Conservation (phyloP, 2,329 filamentous ascomycete species). For the Penicillium sp. region DNA sequence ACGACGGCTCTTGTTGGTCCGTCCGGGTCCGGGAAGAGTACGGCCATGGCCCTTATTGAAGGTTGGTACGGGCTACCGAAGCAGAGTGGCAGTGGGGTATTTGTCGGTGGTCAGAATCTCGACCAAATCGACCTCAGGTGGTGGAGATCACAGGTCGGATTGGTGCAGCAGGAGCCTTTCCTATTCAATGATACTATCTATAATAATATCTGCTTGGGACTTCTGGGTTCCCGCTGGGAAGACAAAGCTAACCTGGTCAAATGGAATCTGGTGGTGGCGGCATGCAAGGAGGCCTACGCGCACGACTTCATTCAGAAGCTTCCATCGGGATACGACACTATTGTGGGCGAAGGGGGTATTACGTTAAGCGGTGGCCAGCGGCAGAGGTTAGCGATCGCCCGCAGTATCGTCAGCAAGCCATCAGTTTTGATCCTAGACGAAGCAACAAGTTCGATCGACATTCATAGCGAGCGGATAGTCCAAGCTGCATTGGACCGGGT, state of each 20-base stretch:
- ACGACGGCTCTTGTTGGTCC: constrained; percentile 54
- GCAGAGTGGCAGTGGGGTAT: constrained; percentile 30
- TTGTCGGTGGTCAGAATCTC: constrained; percentile 35
- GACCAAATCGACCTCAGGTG: constrained; percentile 38
- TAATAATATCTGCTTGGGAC: constrained; percentile 59
- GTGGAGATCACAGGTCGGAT: constrained; percentile 41
- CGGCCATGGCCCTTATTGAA: constrained; percentile 42
- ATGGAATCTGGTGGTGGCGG: constrained; percentile 30
- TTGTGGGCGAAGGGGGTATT: constrained; percentile 41
- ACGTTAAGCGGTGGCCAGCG: constrained; percentile 71
- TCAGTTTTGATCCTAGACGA: constrained; percentile 65
- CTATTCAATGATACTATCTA: constrained; percentile 57
- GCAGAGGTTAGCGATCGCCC: constrained; percentile 86
- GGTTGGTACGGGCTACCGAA: constrained; percentile 41
- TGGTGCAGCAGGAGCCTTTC: constrained; percentile 58
- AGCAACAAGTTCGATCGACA: constrained; percentile 43
- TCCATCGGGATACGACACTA: constrained; percentile 29
- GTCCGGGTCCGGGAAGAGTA: constrained; percentile 59
- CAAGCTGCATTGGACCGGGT: constrained; percentile 37
- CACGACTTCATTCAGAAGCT: constrained; percentile 33
- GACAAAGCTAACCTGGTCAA: constrained; percentile 30
- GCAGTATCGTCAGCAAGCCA: constrained; percentile 82
- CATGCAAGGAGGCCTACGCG: constrained; percentile 33
- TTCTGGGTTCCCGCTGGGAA: constrained; percentile 41
- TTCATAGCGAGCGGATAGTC: constrained; percentile 40